Evolutionary conservation across 2,329 filamentous ascomycete genomes (phyloP).

Genomic region (Phialophora tarda): DNA sequence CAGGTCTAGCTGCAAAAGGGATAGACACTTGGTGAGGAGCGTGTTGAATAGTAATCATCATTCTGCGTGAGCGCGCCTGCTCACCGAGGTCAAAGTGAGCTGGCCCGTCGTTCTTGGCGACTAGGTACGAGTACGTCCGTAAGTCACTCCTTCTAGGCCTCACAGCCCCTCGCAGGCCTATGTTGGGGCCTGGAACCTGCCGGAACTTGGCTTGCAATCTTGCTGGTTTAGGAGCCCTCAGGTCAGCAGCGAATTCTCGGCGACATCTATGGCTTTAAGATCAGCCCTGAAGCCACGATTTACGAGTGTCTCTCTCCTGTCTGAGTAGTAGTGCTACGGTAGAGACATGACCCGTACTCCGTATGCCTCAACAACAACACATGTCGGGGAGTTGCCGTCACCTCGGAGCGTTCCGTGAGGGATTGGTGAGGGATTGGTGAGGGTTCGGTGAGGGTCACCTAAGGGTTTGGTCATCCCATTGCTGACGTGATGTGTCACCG

Average conservation of each 20-base stretch:
- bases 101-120: background rate
- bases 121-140: conserved; percentile 12
- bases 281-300: background rate
- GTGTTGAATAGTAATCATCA: conserved; percentile 19
- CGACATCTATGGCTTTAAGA: background rate
- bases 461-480: background rate
- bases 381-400: background rate
- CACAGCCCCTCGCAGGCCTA: background rate
- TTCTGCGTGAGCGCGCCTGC: background rate
- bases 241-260: conserved; percentile 7
- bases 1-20: background rate
- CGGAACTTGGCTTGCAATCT: conserved; percentile 3
- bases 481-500: background rate
- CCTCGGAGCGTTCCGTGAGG: too few species aligned
- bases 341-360: too few species aligned
- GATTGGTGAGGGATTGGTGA: too few species aligned
- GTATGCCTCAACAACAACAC: too few species aligned
- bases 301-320: too few species aligned
- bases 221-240: conserved; percentile 21
- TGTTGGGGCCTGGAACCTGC: background rate
- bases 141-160: background rate
- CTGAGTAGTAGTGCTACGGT: too few species aligned
- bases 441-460: too few species aligned
- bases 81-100: background rate
- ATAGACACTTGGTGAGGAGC: background rate